These are phyloP conservation scores for Cladosporium sp. DNA, from an alignment of 2,329 filamentous ascomycete genomes.

Conservation along the genomic window DNA sequence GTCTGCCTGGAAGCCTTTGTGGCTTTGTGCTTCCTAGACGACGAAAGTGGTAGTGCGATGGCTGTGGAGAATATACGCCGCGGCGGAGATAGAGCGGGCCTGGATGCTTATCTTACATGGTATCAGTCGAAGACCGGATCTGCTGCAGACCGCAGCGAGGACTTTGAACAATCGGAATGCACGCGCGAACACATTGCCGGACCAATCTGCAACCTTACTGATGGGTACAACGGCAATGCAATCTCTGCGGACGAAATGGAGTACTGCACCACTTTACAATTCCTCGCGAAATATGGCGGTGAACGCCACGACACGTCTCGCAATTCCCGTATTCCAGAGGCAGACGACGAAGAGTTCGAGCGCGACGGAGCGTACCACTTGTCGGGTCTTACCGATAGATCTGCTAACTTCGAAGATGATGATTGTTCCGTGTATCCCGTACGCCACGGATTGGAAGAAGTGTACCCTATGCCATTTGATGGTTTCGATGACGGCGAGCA, in stretches of 20 bases:
- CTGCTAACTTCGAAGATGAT: neutral
- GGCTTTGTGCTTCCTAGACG: neutral
- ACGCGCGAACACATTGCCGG: neutral
- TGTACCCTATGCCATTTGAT: neutral
- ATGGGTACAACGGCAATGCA: slow-evolving; percentile 6
- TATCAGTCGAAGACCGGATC: too few species aligned
- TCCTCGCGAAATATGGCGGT: slow-evolving; percentile 7
- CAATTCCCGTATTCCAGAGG: neutral
- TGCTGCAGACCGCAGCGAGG: too few species aligned
- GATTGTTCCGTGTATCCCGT: neutral
- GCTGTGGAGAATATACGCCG: too few species aligned
- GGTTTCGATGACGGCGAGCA: neutral
- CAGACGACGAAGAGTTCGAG: slow-evolving; percentile 15
- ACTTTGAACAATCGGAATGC: too few species aligned
- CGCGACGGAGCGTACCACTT: neutral
- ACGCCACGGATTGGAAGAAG: slow-evolving; percentile 7
- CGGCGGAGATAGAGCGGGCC: too few species aligned
- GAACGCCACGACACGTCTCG: neutral
- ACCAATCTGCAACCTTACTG: neutral
- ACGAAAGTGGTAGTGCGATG: too few species aligned
- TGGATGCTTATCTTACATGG: too few species aligned
- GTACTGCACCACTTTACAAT: slow-evolving; percentile 13
- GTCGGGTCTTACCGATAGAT: slow-evolving; percentile 5
- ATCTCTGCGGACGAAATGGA: slow-evolving; percentile 17
- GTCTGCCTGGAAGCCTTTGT: neutral